phyloP scores from a whole-genome alignment of 495 filamentous ascomycete genomes.

The Acidiella bohemica region DNA sequence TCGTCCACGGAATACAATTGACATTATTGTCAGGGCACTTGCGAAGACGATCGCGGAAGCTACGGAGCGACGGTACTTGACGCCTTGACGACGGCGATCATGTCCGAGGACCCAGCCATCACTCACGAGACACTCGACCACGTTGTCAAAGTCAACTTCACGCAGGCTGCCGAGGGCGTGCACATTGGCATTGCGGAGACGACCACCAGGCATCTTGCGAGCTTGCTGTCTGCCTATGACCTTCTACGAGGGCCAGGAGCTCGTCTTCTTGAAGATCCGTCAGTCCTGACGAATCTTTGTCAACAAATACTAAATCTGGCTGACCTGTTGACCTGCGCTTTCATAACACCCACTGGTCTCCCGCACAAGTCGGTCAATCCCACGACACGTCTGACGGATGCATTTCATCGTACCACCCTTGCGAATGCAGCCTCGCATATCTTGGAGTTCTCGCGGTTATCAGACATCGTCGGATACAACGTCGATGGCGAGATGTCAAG shows the following conservation, averaged over 20 bases:
- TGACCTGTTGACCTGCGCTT: conserved; percentile 1
- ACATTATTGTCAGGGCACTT: too few species aligned
- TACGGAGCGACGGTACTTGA: conserved; percentile 14
- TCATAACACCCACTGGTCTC: conserved; percentile 5
- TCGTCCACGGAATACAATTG: too few species aligned
- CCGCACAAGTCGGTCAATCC: conserved; percentile 6
- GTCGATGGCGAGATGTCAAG: conserved; percentile 5
- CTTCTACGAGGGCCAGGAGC: conserved; percentile 28
- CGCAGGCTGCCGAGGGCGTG: neutral
- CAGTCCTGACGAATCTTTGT: neutral
- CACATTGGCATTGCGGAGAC: conserved; percentile 65
- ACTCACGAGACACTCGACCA: conserved; percentile 4
- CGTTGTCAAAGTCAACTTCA: conserved; percentile 8
- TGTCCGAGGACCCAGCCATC: conserved; percentile 9
- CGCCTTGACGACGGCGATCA: conserved; percentile 11
- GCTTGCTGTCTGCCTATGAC: conserved; percentile 72
- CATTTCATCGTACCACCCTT: neutral
- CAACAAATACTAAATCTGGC: conserved; percentile 3
- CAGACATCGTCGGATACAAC: conserved; percentile 8
- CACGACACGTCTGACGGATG: neutral
- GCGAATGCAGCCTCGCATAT: conserved; percentile 3
- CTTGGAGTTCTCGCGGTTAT: conserved; percentile 10
- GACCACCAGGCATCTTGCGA: conserved; percentile 76
- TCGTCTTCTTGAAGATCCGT: neutral
- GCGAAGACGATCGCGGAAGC: conserved; percentile 7